These are phyloP conservation scores for Aspergillus sp. DNA, from an alignment of 2,329 filamentous ascomycete genomes.

Conservation along the genomic window DNA sequence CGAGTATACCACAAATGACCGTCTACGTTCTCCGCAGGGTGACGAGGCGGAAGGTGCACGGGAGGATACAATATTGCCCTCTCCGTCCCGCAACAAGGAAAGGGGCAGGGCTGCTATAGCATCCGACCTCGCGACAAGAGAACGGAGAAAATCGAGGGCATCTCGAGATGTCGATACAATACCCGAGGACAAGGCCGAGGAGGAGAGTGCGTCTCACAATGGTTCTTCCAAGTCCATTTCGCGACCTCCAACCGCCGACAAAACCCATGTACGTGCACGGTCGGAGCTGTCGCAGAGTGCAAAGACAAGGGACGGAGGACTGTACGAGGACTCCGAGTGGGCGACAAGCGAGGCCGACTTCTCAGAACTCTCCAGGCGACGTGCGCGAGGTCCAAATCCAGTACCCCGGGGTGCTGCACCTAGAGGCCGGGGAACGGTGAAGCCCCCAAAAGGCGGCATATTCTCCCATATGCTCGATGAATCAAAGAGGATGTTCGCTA, in stretches of 20 bases:
- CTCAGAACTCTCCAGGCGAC: conserved; percentile 41
- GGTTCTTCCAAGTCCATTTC: conserved; percentile 23
- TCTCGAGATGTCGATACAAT: conserved; percentile 25
- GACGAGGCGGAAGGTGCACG: conserved; percentile 31
- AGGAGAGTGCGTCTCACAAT: conserved; percentile 21
- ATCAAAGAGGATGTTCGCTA: conserved; percentile 49
- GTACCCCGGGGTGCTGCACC: conserved; percentile 8
- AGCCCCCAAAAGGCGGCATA: conserved; percentile 44
- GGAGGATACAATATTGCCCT: conserved; percentile 27
- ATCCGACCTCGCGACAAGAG: conserved; percentile 27
- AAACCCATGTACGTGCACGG: conserved; percentile 24
- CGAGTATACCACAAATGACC: conserved; percentile 39
- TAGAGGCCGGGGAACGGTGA: conserved; percentile 25
- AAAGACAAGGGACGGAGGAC: conserved; percentile 29
- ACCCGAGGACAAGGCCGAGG: conserved; percentile 23
- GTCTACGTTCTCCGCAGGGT: conserved; percentile 26
- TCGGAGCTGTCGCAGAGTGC: conserved; percentile 27
- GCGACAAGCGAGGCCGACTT: conserved; percentile 43
- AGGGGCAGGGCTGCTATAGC: conserved; percentile 31
- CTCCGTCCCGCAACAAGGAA: conserved; percentile 28
- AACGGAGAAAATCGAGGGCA: conserved; percentile 27
- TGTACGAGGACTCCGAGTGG: conserved; percentile 39
- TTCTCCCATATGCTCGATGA: conserved; percentile 48
- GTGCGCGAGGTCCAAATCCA: conserved; percentile 32
- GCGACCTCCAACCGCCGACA: conserved; percentile 27